Base-by-base conservation (phyloP, 768 basidiomycete species). In the Phaeolepiota aurea region DNA sequence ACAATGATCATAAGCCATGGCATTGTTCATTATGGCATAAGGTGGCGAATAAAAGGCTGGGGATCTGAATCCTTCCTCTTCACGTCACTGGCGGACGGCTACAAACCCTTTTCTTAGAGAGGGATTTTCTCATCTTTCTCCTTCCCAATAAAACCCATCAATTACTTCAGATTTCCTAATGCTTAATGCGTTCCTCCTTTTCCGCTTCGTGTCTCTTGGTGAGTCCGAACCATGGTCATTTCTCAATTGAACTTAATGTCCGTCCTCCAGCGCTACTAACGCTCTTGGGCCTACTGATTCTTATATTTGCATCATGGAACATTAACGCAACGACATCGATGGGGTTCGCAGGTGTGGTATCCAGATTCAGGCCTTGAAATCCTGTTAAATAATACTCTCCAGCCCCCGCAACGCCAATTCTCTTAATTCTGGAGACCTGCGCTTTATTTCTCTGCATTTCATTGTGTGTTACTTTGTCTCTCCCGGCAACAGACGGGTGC, bases 281-380 rank as follows among this genome's bases (percentile, higher is more conserved):
- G 7, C 74, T 71, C 48, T 56, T 79, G 32, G 76, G 69, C 48
- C 43, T 76, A 33, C 62, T 83, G 36, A 54, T 68, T 4, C 51
- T 81, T 31, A 65, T 71, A 16, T 79, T 81, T 46, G 68, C 78
- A 4, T 64, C 69, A 28, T 82, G 78, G 79, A 76, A 76, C 50
- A 55, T 78, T 15, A 57, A 59, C 37, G 59, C 64, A 12, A 62
- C 64, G 14, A 56, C 49, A 38, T 55, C 58, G 7, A 52, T 54
- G 9, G 63, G 60, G 3, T 38, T 59, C 42, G 51, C 62, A 44
- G 62, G 76, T 75, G 64, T 49, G 40, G 22, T 15, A 34, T 34
- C 34, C 25, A 37, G 13, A 15, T 18, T n/a, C 22, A 7, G 25
- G n/a, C n/a, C 7, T 28, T n/a, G 25, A 25, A 32, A 32, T 28